Conservation (phyloP, 2,329 filamentous ascomycete species). For the Cladosporium sp. region DNA sequence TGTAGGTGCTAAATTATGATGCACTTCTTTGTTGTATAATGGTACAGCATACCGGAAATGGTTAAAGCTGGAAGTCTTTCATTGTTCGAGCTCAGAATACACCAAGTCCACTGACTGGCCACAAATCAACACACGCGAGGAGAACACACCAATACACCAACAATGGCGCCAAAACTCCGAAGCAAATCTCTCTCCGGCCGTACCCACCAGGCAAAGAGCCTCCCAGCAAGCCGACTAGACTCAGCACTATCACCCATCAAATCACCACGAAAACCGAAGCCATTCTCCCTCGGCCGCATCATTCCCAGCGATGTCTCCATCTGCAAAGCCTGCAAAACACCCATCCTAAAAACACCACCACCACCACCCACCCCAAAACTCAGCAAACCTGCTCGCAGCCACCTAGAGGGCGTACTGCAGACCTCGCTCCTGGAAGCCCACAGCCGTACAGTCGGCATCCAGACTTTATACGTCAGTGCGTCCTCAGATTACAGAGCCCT, state of each 20-base stretch:
- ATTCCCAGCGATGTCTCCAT: neutral
- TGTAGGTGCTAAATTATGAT: neutral
- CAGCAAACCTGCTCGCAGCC: neutral
- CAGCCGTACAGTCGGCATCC: neutral
- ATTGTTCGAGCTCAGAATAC: neutral
- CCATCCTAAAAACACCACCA: neutral
- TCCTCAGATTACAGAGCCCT: neutral
- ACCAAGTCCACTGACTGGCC: neutral
- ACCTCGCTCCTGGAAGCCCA: neutral
- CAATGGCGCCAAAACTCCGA: neutral
- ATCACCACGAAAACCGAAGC: neutral
- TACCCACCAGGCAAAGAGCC: slow-evolving; percentile 1
- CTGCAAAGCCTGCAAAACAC: slow-evolving; percentile 6
- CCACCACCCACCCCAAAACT: neutral
- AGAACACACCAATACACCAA: neutral
- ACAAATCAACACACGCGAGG: neutral
- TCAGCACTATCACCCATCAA: neutral
- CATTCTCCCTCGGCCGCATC: neutral
- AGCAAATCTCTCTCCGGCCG: neutral
- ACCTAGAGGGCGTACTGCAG: neutral
- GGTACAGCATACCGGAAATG: neutral
- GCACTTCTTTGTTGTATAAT: neutral
- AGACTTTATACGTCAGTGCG: neutral
- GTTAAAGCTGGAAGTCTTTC: neutral
- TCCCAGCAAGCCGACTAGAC: neutral